Conservation (phyloP, 2,329 filamentous ascomycete genomes). For the Phyllachora maydis region DNA sequence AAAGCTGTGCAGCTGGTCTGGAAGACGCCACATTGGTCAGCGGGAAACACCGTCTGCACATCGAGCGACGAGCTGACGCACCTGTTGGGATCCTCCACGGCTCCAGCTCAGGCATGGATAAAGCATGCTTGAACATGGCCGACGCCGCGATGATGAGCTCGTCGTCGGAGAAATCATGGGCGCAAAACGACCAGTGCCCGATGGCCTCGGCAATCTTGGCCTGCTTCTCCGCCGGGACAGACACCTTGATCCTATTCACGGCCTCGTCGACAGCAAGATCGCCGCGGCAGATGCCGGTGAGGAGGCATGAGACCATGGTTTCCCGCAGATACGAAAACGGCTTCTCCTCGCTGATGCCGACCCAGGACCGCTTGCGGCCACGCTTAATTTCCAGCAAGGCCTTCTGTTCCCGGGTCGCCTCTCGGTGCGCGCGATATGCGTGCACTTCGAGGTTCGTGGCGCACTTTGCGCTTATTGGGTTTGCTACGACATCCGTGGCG, state of each 20-base stretch:
- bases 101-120: slow-evolving; percentile 62
- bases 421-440: slow-evolving; percentile 64
- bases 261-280: slow-evolving; percentile 32
- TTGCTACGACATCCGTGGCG: slow-evolving; percentile 67
- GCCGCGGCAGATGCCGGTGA: slow-evolving; percentile 70
- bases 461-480: slow-evolving; percentile 54
- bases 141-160: slow-evolving; percentile 74
- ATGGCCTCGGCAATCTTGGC: slow-evolving; percentile 46
- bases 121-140: slow-evolving; percentile 75
- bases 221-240: slow-evolving; percentile 44
- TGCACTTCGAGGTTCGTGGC: slow-evolving; percentile 62
- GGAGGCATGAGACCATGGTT: slow-evolving; percentile 80
- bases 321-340: slow-evolving; percentile 80
- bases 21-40: slow-evolving; percentile 15
- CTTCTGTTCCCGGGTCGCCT: slow-evolving; percentile 52
- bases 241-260: slow-evolving; percentile 43
- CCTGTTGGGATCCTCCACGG: slow-evolving; percentile 62
- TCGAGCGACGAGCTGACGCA: slow-evolving; percentile 18
- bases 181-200: slow-evolving; percentile 71
- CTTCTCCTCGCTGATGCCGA: slow-evolving; percentile 66
- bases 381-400: slow-evolving; percentile 51
- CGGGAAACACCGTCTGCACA: slow-evolving; percentile 1
- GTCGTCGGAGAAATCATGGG: slow-evolving; percentile 76
- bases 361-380: slow-evolving; percentile 75
- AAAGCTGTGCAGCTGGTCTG: slow-evolving; percentile 68